These are phyloP conservation scores for Chlorociboria aeruginascens DNA, from an alignment of 495 filamentous ascomycete species.

Conservation along the genomic window DNA sequence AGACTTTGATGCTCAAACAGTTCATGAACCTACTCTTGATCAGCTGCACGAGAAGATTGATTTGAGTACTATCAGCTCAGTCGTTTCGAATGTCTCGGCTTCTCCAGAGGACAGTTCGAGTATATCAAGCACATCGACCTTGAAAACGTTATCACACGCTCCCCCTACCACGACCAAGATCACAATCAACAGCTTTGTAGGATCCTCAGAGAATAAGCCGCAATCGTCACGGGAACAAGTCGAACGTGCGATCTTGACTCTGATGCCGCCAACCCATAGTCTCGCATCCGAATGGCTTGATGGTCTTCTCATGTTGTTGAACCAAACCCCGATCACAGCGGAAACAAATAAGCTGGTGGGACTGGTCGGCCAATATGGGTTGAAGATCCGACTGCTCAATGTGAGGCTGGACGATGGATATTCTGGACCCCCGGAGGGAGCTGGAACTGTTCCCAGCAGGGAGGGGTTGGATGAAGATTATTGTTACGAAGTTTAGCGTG, in stretches of 20 bases:
- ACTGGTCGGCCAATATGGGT: slow-evolving; percentile 75
- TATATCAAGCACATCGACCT: slow-evolving; percentile 35
- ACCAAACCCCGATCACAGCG: slow-evolving; percentile 91
- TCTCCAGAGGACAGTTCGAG: slow-evolving; percentile 12
- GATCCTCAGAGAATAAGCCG: slow-evolving; percentile 19
- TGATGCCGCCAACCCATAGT: slow-evolving; percentile 72
- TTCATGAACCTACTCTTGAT: slow-evolving; percentile 60
- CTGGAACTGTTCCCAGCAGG: slow-evolving; percentile 43
- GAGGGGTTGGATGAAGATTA: slow-evolving; percentile 58
- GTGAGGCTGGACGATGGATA: slow-evolving; percentile 52
- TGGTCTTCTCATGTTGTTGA: slow-evolving; percentile 86
- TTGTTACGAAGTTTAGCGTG: slow-evolving; percentile 36
- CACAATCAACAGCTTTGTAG: slow-evolving; percentile 68
- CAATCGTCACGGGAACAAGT: background rate
- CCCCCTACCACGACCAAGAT: slow-evolving; percentile 61
- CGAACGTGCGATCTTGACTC: slow-evolving; percentile 55
- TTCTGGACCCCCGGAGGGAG: slow-evolving; percentile 13
- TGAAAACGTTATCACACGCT: slow-evolving; percentile 30
- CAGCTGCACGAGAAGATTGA: slow-evolving; percentile 74
- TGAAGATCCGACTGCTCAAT: slow-evolving; percentile 89
- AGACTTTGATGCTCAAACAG: slow-evolving; percentile 60
- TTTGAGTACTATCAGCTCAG: slow-evolving; percentile 76
- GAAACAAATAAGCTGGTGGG: slow-evolving; percentile 84
- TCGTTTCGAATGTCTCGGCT: slow-evolving; percentile 82
- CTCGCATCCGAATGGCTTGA: slow-evolving; percentile 95